Conservation (phyloP, 441 rosid species). For the Pelargonium exstipulatum region DNA sequence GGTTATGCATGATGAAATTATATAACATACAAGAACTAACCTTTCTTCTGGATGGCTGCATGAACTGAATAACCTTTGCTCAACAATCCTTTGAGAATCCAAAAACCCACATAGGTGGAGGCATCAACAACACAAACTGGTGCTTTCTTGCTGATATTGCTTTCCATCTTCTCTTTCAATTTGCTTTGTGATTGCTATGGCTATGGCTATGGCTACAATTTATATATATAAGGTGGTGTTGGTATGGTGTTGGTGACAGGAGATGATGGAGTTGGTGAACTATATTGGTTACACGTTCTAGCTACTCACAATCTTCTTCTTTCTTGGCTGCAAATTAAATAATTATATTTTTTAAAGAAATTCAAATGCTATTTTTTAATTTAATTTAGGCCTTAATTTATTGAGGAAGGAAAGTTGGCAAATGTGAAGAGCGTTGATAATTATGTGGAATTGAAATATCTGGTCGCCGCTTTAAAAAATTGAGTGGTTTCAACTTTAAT, state of each 20-base stretch:
- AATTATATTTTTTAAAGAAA: too few species aligned
- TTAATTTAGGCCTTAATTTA: too few species aligned
- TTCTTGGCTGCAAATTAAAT: too few species aligned
- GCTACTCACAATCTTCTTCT: conserved; percentile 23
- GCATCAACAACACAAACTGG: conserved; percentile 75
- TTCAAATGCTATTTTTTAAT: too few species aligned
- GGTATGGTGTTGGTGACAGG: conserved; percentile 6
- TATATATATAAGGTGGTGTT: conserved; percentile 26
- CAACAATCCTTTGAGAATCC: conserved; percentile 63
- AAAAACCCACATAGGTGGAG: conserved; percentile 72
- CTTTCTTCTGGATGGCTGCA: conserved; percentile 59
- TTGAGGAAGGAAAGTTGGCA: too few species aligned
- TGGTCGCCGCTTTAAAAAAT: too few species aligned
- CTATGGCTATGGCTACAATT: not conserved
- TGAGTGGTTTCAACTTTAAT: too few species aligned
- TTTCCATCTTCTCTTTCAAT: not conserved
- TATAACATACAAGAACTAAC: conserved; percentile 20
- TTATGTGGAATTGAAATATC: too few species aligned
- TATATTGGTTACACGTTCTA: conserved; percentile 50
- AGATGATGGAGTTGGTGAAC: conserved; percentile 56
- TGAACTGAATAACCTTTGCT: conserved; percentile 62
- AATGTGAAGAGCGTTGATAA: too few species aligned
- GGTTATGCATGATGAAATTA: too few species aligned
- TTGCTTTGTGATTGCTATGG: not conserved
- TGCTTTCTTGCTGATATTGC: conserved; percentile 9